A percentile compares a stretch with the other conserved stretches of the same genome.
phyloP scores from a whole-genome alignment of 2,329 filamentous ascomycete genomes.

The Colletotrichum tamarilloi region DNA sequence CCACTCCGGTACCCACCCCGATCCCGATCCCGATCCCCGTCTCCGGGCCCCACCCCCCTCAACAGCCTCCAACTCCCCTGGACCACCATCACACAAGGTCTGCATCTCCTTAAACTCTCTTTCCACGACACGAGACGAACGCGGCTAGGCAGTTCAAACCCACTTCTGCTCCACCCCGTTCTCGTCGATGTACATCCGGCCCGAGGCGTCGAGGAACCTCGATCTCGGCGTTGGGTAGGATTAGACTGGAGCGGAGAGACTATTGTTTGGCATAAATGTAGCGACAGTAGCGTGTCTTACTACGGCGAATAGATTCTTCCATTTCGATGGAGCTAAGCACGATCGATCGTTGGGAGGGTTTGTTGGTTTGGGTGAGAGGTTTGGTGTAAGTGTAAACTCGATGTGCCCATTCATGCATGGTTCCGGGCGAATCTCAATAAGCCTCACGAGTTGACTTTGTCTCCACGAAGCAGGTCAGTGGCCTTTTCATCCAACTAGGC shows the following conservation, averaged over 20 bases:
- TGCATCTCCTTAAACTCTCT: neutral
- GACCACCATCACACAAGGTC: neutral
- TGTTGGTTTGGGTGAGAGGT: neutral
- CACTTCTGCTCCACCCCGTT: constrained; percentile 2
- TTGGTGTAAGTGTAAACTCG: neutral
- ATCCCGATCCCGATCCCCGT: neutral
- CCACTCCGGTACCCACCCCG: neutral
- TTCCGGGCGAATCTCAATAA: neutral
- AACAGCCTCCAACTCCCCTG: neutral
- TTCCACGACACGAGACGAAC: constrained; percentile 8
- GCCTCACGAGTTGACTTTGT: too few relatives aligned
- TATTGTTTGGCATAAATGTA: constrained; percentile 26
- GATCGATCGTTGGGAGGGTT: neutral
- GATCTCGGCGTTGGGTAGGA: constrained; percentile 24
- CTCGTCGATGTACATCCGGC: neutral
- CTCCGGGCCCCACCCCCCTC: constrained; percentile 29
- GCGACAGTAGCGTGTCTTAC: constrained; percentile 33
- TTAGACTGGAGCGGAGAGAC: constrained; percentile 17
- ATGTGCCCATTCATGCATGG: too few relatives aligned
- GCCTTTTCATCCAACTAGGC: neutral
- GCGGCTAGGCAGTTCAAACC: neutral
- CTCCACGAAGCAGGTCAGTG: neutral
- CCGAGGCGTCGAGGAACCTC: constrained; percentile 1
- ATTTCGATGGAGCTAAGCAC: constrained; percentile 6
- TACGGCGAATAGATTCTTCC: constrained; percentile 30